Evolutionary conservation across 805 yeast species (phyloP).

Genomic region (Metschnikowia arizonensis): DNA sequence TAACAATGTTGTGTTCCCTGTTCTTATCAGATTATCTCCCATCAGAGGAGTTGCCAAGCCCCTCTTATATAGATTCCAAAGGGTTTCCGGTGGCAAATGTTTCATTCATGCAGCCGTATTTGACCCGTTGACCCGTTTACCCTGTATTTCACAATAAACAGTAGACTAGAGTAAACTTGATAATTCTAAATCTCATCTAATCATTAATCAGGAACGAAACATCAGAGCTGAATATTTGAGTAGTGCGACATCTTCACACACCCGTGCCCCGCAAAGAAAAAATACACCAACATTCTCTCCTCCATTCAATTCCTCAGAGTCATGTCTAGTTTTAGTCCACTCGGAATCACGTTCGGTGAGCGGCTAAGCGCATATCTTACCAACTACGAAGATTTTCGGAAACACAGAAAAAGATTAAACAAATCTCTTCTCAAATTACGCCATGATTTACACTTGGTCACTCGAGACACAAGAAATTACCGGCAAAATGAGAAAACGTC

Average conservation of each 20-base stretch:
- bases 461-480: constrained; percentile 65
- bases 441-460: constrained; percentile 56
- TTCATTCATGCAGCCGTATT: no score
- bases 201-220: no score
- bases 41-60: no score
- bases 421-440: constrained; percentile 61
- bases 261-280: constrained; percentile 7
- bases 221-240: no score
- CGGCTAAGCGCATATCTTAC: constrained; percentile 62
- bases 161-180: no score
- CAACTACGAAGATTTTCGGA: constrained; percentile 64
- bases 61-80: no score
- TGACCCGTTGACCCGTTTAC: no score
- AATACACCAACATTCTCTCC: neutral
- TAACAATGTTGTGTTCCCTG: no score
- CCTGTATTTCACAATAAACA: no score
- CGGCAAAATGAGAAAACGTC: constrained; percentile 44
- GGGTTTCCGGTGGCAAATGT: no score
- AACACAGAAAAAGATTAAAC: constrained; percentile 61
- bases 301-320: neutral
- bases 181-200: no score
- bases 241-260: neutral
- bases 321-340: constrained; percentile 14
- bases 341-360: constrained; percentile 42
- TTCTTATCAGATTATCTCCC: no score